Base-by-base conservation (phyloP, 148 eudicot genomes). In the Selenicereus undatus region DNA sequence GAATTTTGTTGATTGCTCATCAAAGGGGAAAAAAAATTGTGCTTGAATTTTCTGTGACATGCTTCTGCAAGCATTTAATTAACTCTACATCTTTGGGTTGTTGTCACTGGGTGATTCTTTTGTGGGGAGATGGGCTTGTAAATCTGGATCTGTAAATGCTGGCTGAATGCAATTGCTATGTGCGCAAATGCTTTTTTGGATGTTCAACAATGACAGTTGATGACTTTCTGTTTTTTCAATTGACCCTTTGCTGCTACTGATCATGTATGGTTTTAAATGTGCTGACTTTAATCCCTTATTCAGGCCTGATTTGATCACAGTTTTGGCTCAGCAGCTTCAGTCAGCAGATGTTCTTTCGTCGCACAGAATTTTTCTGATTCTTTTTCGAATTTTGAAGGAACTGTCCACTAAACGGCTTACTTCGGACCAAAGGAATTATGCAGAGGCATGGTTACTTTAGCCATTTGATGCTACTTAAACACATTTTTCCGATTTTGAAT, bases 281-380 rank as follows among this genome's bases (percentile, higher is more conserved):
- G 81, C 75, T 77, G 72, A 75, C 82, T 56, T 80, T 77, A 81
- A 81, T 75, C 20, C 65, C 50, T 85, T 81, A 75, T 86, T 76
- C 92, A 94, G 99, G 99, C 91, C 95, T 66, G 97, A 94, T 50
- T 87, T 97, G 70, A 88, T 97, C 85, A 88, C 93, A 29, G 82
- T 77, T 73, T 88, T 93, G 82, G 98, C 97, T n/a, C 99, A 92
- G 84, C 97, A 89, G 82, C 95, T 96, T 85, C 98, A 89, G 79
- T 81, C 94, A 54, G 97, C 92, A 76, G 98, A 94, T 84, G 83
- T 86, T 78, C 94, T 94, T 81, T 85, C 93, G 60, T 97, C 98
- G 48, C 97, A 92, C 80, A 92, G 99, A 88, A 94, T 97, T 74
- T 92, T 92, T 83, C 86, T 94, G 90, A 92, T 92, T 84, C 98